phyloP scores from a whole-genome alignment of 352 stramenopile species.

The Phytopythium chamaehyphon region DNA sequence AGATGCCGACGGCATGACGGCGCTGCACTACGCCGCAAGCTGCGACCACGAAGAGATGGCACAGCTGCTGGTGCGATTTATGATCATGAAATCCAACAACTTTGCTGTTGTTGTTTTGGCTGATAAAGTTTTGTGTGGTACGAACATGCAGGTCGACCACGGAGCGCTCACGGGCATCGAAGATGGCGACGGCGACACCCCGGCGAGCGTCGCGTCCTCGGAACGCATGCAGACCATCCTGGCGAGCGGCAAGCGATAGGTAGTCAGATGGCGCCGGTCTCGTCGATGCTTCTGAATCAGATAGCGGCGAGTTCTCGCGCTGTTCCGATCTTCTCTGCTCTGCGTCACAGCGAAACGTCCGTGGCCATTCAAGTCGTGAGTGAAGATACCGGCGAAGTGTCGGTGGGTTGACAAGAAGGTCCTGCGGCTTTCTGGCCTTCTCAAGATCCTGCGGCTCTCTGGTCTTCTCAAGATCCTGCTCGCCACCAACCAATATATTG shows the following conservation, averaged over 20 bases:
- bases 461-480: too few relatives aligned
- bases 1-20: slow-evolving; percentile 77
- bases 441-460: too few relatives aligned
- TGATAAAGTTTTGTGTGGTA: too few relatives aligned
- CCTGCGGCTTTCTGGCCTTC: too few relatives aligned
- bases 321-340: too few relatives aligned
- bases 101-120: slow-evolving; percentile 4
- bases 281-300: not conserved
- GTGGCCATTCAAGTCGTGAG: too few relatives aligned
- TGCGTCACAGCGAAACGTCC: too few relatives aligned
- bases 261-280: not conserved
- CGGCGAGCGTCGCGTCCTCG: slow-evolving; percentile 35
- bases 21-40: slow-evolving; percentile 70
- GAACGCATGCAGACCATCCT: slow-evolving; percentile 45
- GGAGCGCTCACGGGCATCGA: slow-evolving; percentile 54
- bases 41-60: slow-evolving; percentile 70
- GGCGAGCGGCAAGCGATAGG: slow-evolving; percentile 9
- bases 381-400: too few relatives aligned
- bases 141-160: slow-evolving; percentile 37
- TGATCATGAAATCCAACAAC: not conserved
- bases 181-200: slow-evolving; percentile 69
- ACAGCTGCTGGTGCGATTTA: slow-evolving; percentile 41
- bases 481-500: too few relatives aligned
- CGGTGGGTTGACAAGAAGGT: too few relatives aligned
- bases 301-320: too few relatives aligned